Evolutionary conservation across 495 filamentous ascomycete genomes (phyloP), one percentile per base, ranked within the genome.

Genomic region (Neurospora terricola): DNA sequence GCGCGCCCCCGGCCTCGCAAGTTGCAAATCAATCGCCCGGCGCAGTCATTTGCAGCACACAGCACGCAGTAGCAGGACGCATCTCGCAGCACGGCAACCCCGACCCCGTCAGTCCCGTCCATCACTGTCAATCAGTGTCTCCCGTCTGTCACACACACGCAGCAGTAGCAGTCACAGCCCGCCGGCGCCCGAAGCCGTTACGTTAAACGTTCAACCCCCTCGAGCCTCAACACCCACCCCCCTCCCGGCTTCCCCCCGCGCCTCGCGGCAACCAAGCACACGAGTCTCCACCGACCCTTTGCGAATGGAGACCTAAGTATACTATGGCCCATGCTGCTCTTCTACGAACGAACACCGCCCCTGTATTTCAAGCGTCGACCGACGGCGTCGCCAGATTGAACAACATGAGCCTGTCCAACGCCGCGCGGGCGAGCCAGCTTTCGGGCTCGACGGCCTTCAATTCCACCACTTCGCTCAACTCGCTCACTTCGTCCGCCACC

Each of bases 391-490:
- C 81, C 78, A 78, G 77, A 72, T 48, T 79, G 66, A 76, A 75
- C 74, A 76, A 76, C 71, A 87, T 85, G 82, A 82, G 80, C 78
- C 38, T 79, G n/a, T 48, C 77, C 38, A 83, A 82, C 69, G 82
- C 82, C 40, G 80, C 85, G 14, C 80, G 87, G 72, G 83, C 83
- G 48, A 88, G 86, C 79, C 86, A 88, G 79, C 79, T 88, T 38
- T 85, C 87, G 27, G 83, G 83, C 79, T 81, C 86, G 72, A 85
- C 87, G 27, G 83, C 85, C 16, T 84, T 83, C 75, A 78, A 82
- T 12, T 81, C 82, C 4, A 84, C 84, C 21, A 83, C 82, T 21
- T 86, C 85, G 6, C 76, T 82, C 23, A 82, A 84, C 7, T 88
- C 86, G 5, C 76, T 89, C 27, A 81, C 79, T 70, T 85, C 86